Conservation (phyloP, 23 red algal genomes). For the Gracilaria gracilis region DNA sequence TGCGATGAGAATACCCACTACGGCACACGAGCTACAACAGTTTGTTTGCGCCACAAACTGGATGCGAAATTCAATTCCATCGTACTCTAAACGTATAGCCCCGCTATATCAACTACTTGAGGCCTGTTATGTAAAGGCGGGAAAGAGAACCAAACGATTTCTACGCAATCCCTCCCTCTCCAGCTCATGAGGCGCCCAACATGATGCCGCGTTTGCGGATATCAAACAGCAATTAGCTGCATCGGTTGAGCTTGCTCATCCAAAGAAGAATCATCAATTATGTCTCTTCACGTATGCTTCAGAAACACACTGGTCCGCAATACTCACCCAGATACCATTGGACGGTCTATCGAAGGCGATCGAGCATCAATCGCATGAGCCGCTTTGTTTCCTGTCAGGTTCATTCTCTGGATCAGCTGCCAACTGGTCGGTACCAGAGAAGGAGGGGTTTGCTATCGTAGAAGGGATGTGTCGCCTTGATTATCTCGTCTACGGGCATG, state of each 20-base stretch:
- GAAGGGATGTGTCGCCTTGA: conserved; percentile 32
- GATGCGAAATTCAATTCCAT: conserved; percentile 20
- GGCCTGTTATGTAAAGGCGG: not conserved
- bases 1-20: not conserved
- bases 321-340: not conserved
- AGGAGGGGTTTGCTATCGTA: conserved; percentile 35
- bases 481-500: conserved; percentile 12
- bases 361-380: not conserved
- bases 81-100: not conserved
- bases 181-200: conserved; percentile 1
- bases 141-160: conserved; percentile 23
- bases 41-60: conserved; percentile 21
- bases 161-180: conserved; percentile 30
- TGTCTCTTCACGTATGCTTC: conserved; percentile 43
- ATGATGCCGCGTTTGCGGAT: conserved; percentile 39
- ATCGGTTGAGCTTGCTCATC: conserved; percentile 38
- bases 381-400: conserved; percentile 28
- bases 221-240: conserved; percentile 53
- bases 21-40: conserved; percentile 8
- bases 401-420: conserved; percentile 30
- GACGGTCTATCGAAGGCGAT: not conserved
- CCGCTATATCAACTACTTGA: conserved; percentile 13
- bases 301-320: conserved; percentile 20
- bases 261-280: not conserved
- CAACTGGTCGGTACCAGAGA: conserved; percentile 39